Conservation (phyloP, 108 stramenopile species). For the Parmales sp. region DNA sequence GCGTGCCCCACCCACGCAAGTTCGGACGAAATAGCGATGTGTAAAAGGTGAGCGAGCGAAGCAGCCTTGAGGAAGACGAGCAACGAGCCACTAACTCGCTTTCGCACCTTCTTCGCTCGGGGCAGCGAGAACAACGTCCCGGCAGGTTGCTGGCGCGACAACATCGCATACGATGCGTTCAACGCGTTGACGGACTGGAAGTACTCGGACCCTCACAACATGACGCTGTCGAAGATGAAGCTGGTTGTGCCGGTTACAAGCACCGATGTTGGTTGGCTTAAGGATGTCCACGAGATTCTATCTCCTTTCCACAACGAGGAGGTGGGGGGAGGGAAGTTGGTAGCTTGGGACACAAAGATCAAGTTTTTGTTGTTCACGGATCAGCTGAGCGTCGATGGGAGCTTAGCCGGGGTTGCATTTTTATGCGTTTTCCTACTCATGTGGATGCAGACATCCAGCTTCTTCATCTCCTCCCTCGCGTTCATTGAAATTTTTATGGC, state of each 20-base stretch:
- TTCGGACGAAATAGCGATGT: not conserved
- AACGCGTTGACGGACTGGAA: slow-evolving; percentile 5
- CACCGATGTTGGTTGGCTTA: not conserved
- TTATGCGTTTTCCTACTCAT: not conserved
- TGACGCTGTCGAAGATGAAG: not conserved
- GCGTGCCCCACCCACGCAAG: too few relatives aligned
- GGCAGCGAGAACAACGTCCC: too few relatives aligned
- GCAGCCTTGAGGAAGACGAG: not conserved
- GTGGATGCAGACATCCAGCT: not conserved
- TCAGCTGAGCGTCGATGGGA: not conserved
- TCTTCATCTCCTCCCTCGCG: not conserved
- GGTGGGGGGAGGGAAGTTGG: not conserved
- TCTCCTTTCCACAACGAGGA: not conserved
- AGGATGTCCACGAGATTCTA: not conserved
- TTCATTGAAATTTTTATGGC: slow-evolving; percentile 12
- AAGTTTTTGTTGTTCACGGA: not conserved
- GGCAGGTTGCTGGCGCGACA: not conserved
- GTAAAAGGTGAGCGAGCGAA: not conserved
- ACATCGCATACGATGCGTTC: slow-evolving; percentile 2
- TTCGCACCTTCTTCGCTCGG: too few relatives aligned
- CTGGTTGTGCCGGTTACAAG: not conserved
- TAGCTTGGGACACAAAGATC: not conserved
- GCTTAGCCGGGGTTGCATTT: not conserved
- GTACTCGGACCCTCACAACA: not conserved
- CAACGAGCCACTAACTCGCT: too few relatives aligned